Base-by-base conservation (phyloP, 116 monocot genomes). In the Phalaenopsis hybrid region DNA sequence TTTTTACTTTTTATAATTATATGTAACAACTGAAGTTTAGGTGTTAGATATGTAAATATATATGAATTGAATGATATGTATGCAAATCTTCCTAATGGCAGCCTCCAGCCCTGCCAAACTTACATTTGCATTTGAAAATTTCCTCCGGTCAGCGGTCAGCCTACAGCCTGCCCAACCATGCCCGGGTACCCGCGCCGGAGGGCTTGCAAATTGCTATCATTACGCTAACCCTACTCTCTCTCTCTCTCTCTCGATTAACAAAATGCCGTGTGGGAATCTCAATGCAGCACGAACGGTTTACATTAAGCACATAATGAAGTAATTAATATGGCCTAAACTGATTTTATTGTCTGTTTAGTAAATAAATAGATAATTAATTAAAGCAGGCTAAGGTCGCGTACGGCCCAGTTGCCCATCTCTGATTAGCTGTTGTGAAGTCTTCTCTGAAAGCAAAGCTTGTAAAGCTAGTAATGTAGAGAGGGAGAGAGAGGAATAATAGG, bases 401-500 rank as follows among this genome's bases (percentile, higher is more conserved):
- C 48, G 0, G 18, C 49, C 76, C 23, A 76, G 10, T 50, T 11
- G 44, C 72, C 75, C 45, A 75, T 75, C 43, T 25, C 37, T 16
- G 41, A 75, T 75, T 44, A 75, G 28, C 44, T 33, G 8, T 75
- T 75, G 18, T 52, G 51, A 77, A 25, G 28, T 41, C 25, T 49
- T 77, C 77, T 77, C 77, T 77, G 77, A 77, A 51, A 77, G 51
- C 51, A 77, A 77, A 51, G 50, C 77, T n/a, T 13, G 20, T 16
- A 77, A 51, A 77, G 51, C 8, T 52, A 31, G 44, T 4, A 75
- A 10, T 76, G 44, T 67, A 44, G 23, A 51, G 69, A 69, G 72
- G 46, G 33, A 84, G 76, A 77, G 57, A 58, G 75, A 79, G 75
- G 75, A 77, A 80, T 65, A 76, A 85, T 81, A 84, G 85, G 80